Base-by-base conservation (phyloP, 371 early-diverging fungal species). In the Mortierella sp. region DNA sequence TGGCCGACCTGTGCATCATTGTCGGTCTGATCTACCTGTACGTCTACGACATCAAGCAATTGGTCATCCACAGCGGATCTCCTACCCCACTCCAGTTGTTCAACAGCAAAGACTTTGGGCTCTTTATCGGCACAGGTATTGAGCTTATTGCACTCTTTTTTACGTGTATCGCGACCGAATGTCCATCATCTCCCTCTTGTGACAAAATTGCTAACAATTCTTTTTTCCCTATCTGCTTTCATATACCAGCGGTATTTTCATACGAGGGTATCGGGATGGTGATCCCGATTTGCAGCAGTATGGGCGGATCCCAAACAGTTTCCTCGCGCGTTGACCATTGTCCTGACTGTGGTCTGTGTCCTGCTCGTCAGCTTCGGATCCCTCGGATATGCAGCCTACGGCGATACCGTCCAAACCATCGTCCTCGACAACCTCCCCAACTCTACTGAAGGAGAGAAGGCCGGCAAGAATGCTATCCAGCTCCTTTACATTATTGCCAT, bases 231-330 rank as follows among this genome's bases (percentile, higher is more conserved):
- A 29, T 5, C n/a, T 65, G 16, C 8, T 13, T 10, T 29, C 31
- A 24, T 39, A 7, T 45, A 7, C 14, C n/a, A 37, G n/a, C 31
- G 77, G 92, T 95, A 34, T 97, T 95, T 83, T 95, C 96, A 0
- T 97, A 94, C 84, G 97, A 97, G 83, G 97, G 97, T 39, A 94
- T 96, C 80, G 95, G 97, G n/a, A 78, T 97, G 48, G 92, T 93
- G 22, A 92, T 92, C 52, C 92, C 93, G 1, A 93, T 92, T 41
- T 90, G 90, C 10, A 92, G 92, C 76, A 90, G 93, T 0, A 96
- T 95, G 96, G 93, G 92, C n/a, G 80, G 91, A 93, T 40, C 97
- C 97, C 0, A 89, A 93, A 73, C 87, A 94, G 64, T 96, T 97
- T 81, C 91, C 92, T 16, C 82, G 76, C 29, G 94, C 95, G 3